Base-by-base conservation (phyloP, 306 rosid genomes). In the Morella rubra region DNA sequence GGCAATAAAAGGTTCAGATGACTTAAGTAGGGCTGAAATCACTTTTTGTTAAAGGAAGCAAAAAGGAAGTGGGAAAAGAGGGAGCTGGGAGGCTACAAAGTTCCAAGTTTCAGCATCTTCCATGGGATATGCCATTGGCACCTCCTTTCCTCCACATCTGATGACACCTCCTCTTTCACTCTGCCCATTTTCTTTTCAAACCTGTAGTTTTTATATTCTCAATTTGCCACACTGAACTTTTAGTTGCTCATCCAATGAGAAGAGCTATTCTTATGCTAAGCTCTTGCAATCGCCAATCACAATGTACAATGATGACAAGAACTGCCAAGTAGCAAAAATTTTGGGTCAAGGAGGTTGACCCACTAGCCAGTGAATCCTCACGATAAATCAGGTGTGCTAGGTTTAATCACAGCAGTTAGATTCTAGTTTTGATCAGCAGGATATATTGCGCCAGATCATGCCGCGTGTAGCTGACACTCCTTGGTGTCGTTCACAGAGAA, bases 111-210 rank as follows among this genome's bases (percentile, higher is more conserved):
- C 66, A 76, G 98, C 84, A 95, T 95, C 98, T 95, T 90, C 92
- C 89, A 78, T 27, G 73, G 97, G 78, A 95, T 95, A 95, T 95
- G 82, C 98, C 87, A 68, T 85, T 85, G 74, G 83, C 80, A 86
- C 84, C 72, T 68, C 59, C 60, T 72, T 79, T 81, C 80, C 83
- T 82, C 86, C 89, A 69, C 72, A 76, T 80, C 69, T 82, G 89
- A 78, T 81, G 82, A 81, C 76, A 79, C 81, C 47, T 44, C 75
- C 49, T 50, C 83, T 75, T 80, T 59, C 73, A 5, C 79, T 66
- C 73, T n/a, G 74, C 49, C 71, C 80, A 76, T 72, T 50, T 77
- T 70, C 66, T 78, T 83, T 80, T 32, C 24, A 69, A 64, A 62
- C 77, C 51, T 71, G 27, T 16, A 66, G 46, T 51, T 62, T 85